Evolutionary conservation across 352 stramenopile species (phyloP).

Genomic region (Phytophthora pini): DNA sequence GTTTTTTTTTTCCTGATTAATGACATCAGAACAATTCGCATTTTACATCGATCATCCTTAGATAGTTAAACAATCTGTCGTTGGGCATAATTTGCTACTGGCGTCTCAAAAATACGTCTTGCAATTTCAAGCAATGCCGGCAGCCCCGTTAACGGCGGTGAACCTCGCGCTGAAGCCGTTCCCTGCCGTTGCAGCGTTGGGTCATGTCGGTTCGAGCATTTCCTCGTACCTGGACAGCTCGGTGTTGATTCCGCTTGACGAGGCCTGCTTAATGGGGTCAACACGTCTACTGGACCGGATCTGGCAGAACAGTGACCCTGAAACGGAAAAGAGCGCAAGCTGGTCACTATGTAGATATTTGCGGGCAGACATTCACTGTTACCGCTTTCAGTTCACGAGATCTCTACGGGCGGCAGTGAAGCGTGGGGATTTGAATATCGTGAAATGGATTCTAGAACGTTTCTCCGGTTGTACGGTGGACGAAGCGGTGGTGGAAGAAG

Average conservation of each 20-base stretch:
- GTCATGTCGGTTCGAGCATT: slow-evolving; percentile 14
- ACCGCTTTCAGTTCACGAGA: slow-evolving; percentile 19
- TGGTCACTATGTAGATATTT: slow-evolving; percentile 22
- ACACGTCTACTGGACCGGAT: slow-evolving; percentile 21
- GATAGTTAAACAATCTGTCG: too few species aligned
- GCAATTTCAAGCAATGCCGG: slow-evolving; percentile 1
- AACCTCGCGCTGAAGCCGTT: slow-evolving; percentile 6
- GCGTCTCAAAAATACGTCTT: too few species aligned
- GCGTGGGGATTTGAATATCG: slow-evolving; percentile 15
- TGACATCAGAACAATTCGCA: too few species aligned
- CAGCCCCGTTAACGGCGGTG: background rate
- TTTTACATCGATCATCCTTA: too few species aligned
- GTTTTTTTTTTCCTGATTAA: too few species aligned
- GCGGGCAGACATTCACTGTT: slow-evolving; percentile 13
- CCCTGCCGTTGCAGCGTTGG: slow-evolving; percentile 6
- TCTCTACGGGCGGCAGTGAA: slow-evolving; percentile 2
- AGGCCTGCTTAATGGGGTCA: slow-evolving; percentile 8
- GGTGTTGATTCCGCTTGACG: slow-evolving; percentile 14
- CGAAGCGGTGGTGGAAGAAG: slow-evolving; percentile 21
- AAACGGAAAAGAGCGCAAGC: background rate
- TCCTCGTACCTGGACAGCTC: slow-evolving; percentile 23
- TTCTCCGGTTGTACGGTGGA: slow-evolving; percentile 17
- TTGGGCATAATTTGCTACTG: too few species aligned
- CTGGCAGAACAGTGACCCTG: slow-evolving; percentile 19
- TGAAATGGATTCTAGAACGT: slow-evolving; percentile 14